These are phyloP conservation scores for Stemphylium lycopersici DNA, from an alignment of 2,329 filamentous ascomycete genomes.

Conservation along the genomic window DNA sequence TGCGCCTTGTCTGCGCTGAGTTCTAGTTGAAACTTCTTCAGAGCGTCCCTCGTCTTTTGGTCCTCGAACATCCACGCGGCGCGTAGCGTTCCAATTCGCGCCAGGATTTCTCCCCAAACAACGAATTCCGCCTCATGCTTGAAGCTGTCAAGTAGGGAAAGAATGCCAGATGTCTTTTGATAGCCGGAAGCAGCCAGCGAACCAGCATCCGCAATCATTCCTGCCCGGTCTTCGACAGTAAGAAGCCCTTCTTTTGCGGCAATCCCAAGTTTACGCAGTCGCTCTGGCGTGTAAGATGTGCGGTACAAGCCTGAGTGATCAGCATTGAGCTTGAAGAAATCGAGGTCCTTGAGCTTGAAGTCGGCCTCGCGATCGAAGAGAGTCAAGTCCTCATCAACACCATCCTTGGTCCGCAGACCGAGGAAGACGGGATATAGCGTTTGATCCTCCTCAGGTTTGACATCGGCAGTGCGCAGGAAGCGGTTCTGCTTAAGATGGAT, in stretches of 20 bases:
- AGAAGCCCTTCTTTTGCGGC: constrained; percentile 82
- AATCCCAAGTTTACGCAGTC: constrained; percentile 84
- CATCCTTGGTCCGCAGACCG: constrained; percentile 81
- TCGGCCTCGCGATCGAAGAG: constrained; percentile 74
- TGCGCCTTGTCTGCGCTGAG: constrained; percentile 82
- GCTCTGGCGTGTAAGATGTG: constrained; percentile 82
- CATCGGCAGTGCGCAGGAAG: constrained; percentile 89
- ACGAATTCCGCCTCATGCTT: constrained; percentile 83
- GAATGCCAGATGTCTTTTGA: constrained; percentile 87
- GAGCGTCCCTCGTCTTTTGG: constrained; percentile 70
- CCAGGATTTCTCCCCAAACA: constrained; percentile 91
- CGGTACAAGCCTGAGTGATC: constrained; percentile 93
- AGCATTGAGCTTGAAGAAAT: constrained; percentile 97
- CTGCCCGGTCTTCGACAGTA: constrained; percentile 87
- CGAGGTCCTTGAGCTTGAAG: constrained; percentile 77
- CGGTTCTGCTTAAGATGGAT: constrained; percentile 94
- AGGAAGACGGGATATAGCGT: constrained; percentile 90
- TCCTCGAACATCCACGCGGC: constrained; percentile 90
- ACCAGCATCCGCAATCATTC: constrained; percentile 89
- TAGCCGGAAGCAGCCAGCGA: constrained; percentile 89
- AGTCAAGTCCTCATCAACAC: constrained; percentile 77
- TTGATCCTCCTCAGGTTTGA: constrained; percentile 89
- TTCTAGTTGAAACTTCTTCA: constrained; percentile 82
- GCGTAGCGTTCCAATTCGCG: constrained; percentile 78
- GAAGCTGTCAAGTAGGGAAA: constrained; percentile 86